A percentile compares a stretch with the other conserved stretches of the same genome.
phyloP scores from a whole-genome alignment of 140 eudicot genomes.

The Oenanthe javanica region DNA sequence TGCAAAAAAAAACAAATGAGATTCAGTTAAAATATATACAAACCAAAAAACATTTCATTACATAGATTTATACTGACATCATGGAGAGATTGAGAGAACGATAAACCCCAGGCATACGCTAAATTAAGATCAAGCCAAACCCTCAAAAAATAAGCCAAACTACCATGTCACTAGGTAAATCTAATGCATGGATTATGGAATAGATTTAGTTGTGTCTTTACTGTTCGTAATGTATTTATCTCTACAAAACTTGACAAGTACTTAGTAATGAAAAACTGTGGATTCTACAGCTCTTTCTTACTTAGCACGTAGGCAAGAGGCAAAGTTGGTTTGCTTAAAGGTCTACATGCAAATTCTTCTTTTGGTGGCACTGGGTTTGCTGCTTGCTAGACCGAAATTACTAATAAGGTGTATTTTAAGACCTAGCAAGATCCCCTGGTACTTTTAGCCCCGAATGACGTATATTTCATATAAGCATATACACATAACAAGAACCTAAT shows the following conservation, averaged over 20 bases:
- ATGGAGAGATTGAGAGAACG: neutral
- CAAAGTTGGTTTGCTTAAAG: neutral
- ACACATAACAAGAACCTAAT: neutral
- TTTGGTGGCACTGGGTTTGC: neutral
- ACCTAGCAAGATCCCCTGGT: too few species aligned
- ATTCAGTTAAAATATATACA: slow-evolving; percentile 12
- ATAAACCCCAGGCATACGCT: neutral
- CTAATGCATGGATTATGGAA: neutral
- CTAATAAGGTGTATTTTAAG: too few species aligned
- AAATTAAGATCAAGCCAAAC: neutral
- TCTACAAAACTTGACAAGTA: neutral
- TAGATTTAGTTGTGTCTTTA: neutral
- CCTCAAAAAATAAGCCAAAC: neutral
- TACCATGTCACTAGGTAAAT: neutral
- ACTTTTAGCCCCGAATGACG: too few species aligned
- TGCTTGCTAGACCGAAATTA: neutral
- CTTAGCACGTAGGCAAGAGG: neutral
- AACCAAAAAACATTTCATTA: neutral
- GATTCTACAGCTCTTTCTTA: neutral
- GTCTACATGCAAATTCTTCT: neutral
- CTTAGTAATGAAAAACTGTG: neutral
- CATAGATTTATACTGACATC: neutral
- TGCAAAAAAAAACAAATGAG: slow-evolving; percentile 17
- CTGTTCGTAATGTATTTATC: neutral
- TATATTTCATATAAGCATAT: too few species aligned